Conservation (phyloP, 176 grass and related monocot genomes). For the Oryza longistaminata region DNA sequence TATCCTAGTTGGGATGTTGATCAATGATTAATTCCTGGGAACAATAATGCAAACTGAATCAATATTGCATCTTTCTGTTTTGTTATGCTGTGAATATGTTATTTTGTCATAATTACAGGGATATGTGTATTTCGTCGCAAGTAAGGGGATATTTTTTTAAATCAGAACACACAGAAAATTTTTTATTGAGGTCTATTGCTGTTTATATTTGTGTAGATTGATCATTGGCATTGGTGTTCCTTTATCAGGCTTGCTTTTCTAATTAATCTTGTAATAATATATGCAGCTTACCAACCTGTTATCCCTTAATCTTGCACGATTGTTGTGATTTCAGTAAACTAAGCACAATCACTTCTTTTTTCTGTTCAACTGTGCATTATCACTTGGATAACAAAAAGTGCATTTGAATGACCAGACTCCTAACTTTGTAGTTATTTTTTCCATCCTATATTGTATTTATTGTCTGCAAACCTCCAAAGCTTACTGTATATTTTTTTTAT, state of each 20-base stretch:
- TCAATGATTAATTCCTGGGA: background rate
- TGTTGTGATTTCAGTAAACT: background rate
- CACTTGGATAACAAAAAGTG: background rate
- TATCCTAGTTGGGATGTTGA: conserved; percentile 1
- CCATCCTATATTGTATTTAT: background rate
- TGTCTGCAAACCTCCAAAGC: background rate
- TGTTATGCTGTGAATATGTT: background rate
- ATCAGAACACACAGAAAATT: too few relatives aligned
- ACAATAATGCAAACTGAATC: conserved; percentile 9
- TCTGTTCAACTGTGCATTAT: background rate
- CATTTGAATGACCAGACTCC: background rate
- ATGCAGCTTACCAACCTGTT: background rate
- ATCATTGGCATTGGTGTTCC: background rate
- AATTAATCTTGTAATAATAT: background rate
- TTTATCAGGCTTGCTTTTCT: background rate
- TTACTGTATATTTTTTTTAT: background rate
- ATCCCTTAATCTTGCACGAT: background rate
- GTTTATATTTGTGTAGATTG: background rate
- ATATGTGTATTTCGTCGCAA: background rate
- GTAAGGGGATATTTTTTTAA: background rate
- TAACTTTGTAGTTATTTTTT: conserved; percentile 8
- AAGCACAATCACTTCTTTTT: conserved; percentile 1
- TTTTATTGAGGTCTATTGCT: background rate
- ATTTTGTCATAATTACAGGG: background rate
- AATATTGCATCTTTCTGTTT: background rate